Evolutionary conservation across 2,329 filamentous ascomycete species (phyloP), one percentile per base, ranked within the genome.

Genomic region (Aspergillus sp.): DNA sequence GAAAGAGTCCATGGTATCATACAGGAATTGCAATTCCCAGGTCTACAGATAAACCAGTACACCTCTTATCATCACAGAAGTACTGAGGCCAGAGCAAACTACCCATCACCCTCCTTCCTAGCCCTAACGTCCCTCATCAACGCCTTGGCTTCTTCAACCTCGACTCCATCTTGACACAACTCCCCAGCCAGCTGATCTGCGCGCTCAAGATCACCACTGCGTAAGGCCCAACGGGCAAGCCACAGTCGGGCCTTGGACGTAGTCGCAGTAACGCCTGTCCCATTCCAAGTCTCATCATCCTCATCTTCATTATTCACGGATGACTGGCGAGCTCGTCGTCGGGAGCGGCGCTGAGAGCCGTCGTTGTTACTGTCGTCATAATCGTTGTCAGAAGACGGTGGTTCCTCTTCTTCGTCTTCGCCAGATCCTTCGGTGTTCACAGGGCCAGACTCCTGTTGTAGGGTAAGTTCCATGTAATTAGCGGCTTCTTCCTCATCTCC

Each of bases 141-240:
- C 3, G 89, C 88, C 70, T 97, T 97, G 29, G 93, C 93, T 67
- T 98, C 93, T 64, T 98, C 93, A 2, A 97, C 88, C 67, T 97
- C 93, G 28, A 94, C 83, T 0, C 93, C 93, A 67, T 98, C 93
- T 67, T 96, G 88, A 64, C 90, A 96, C 41, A 98, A 73, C 68
- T 98, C 93, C 51, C 84, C 88, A 0, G 89, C 90, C 38, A 97
- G 72, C 52, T 88, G 81, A 68, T 86, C 85, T 3, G 88, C 88
- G 19, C 85, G 79, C 30, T 77, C 74, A 57, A 87, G 87, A 65
- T 95, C 88, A 35, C 82, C 82, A 7, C 78, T 79, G 34, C 80
- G 77, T 71, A 94, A 85, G 8, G 88, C 85, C 70, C 83, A 85
- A 47, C 82, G 81, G 10, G 93, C 93, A 47, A 98, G 79, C 93